A percentile compares a stretch with the other conserved stretches of the same genome.
phyloP scores from a whole-genome alignment of 2,329 filamentous ascomycete genomes.

The Aaosphaeria arxii region DNA sequence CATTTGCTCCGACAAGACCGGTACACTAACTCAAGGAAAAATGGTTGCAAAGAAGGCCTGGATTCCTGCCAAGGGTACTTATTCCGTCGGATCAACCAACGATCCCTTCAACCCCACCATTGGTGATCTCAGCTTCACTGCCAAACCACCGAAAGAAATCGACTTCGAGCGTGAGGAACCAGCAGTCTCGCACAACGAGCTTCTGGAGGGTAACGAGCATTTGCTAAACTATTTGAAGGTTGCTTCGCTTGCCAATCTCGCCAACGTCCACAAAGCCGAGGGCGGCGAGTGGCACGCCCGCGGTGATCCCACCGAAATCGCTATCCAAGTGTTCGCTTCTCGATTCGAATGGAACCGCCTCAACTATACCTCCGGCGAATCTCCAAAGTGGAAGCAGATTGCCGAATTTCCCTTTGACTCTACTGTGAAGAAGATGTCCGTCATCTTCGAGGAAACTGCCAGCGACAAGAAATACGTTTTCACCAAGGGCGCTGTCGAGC shows the following conservation, averaged over 20 bases:
- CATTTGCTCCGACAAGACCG: conserved; percentile 55
- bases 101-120: conserved; percentile 33
- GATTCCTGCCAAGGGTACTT: conserved; percentile 36
- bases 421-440: conserved; percentile 73
- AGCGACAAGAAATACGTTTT: conserved; percentile 48
- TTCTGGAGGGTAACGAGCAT: conserved; percentile 18
- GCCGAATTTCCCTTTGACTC: conserved; percentile 74
- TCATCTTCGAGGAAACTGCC: conserved; percentile 55
- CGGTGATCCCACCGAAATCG: conserved; percentile 61
- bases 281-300: conserved; percentile 38
- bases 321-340: conserved; percentile 70
- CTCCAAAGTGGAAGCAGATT: conserved; percentile 36
- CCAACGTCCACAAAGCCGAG: conserved; percentile 46
- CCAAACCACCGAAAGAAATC: conserved; percentile 21
- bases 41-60: conserved; percentile 38
- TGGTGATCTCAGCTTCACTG: conserved; percentile 25
- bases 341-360: conserved; percentile 64
- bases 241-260: conserved; percentile 48
- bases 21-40: conserved; percentile 36
- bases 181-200: conserved; percentile 10
- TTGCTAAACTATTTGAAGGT: conserved; percentile 35
- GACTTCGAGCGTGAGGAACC: conserved; percentile 24
- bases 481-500: conserved; percentile 68
- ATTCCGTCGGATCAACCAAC: conserved; percentile 33
- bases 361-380: conserved; percentile 44